A percentile compares a stretch with the other conserved stretches of the same genome.
These are phyloP conservation scores for Terfezia claveryi DNA, from an alignment of 495 filamentous ascomycete genomes.

Conservation along the genomic window DNA sequence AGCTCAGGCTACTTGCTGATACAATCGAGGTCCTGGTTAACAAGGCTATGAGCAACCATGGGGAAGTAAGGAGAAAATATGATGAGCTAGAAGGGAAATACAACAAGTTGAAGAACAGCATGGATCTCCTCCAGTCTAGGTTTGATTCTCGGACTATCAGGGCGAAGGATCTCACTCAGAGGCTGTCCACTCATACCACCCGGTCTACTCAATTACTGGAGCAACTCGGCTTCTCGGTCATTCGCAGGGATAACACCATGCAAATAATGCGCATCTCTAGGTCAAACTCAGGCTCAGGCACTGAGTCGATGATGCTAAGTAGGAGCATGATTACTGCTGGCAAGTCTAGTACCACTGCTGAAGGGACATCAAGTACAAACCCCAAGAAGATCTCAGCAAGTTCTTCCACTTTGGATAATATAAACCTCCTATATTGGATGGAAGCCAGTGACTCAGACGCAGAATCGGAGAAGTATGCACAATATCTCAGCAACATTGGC, in stretches of 20 bases:
- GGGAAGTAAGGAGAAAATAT: constrained; percentile 21
- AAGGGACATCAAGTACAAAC: constrained; percentile 17
- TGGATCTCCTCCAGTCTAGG: constrained; percentile 35
- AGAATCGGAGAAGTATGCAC: constrained; percentile 47
- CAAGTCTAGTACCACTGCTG: constrained; percentile 9
- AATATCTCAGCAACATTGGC: constrained; percentile 44
- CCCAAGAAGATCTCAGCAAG: constrained; percentile 2
- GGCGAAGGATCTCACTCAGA: constrained; percentile 61
- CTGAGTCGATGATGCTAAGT: constrained; percentile 33
- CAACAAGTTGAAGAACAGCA: constrained; percentile 33
- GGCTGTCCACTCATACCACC: constrained; percentile 56
- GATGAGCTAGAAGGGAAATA: constrained; percentile 35
- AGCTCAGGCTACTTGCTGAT: constrained; percentile 3
- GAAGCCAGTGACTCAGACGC: constrained; percentile 38
- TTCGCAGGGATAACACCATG: constrained; percentile 50
- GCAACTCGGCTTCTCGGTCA: constrained; percentile 58
- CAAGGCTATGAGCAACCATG: background rate
- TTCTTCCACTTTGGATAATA: constrained; percentile 29
- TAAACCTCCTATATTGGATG: constrained; percentile 58
- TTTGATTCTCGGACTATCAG: constrained; percentile 41
- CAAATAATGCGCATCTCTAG: constrained; percentile 50
- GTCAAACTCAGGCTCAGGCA: constrained; percentile 35
- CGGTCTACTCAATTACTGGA: constrained; percentile 59
- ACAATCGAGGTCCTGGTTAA: constrained; percentile 10
- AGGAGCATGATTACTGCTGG: constrained; percentile 22